Base-by-base conservation (phyloP, 768 basidiomycete species). In the Kwoniella sp. region DNA sequence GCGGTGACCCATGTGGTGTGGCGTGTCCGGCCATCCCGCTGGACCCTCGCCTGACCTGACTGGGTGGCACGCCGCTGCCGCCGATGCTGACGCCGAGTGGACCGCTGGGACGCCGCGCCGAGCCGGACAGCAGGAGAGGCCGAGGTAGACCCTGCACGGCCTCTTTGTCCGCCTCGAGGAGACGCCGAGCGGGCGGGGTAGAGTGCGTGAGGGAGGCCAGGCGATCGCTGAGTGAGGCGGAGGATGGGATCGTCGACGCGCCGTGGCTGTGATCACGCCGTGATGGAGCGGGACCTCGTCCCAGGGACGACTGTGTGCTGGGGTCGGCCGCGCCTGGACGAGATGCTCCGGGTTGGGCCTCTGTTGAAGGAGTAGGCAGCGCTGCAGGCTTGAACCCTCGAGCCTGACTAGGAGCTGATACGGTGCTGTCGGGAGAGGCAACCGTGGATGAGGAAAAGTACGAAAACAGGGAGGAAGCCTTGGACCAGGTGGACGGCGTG, bases 141-240 rank as follows among this genome's bases (percentile, higher is more conserved):
- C 49, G n/a, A 19, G 55, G 55, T 23, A 54, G 27, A 0, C 45
- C 33, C 7, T 43, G 39, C 11, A 40, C 32, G 2, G 38, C 23
- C 26, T 29, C 31, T 11, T 34, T 31, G 19, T 15, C 38, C 8
- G 46, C 20, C 22, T 39, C 20, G 0, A 34, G 23, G n/a, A n/a
- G n/a, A n/a, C n/a, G n/a, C 9, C 28, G 39, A 0, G 45, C 19
- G 3, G 46, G 36, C 25, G 55, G 37, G n/a, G 32, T 48, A 6
- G 47, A 37, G 9, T 27, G 20, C 15, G 48, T 48, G 19, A 56
- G 20, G 27, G 22, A 34, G 14, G 55, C 33, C 17, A 56, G 23
- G 12, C 48, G 28, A 23, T 56, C 55, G 20, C 29, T 38, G 10
- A 56, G n/a, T n/a, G n/a, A n/a, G n/a, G n/a, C 40, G 37, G 47